Conservation (phyloP, 2,329 filamentous ascomycete genomes). For the Colletotrichum somersetense region DNA sequence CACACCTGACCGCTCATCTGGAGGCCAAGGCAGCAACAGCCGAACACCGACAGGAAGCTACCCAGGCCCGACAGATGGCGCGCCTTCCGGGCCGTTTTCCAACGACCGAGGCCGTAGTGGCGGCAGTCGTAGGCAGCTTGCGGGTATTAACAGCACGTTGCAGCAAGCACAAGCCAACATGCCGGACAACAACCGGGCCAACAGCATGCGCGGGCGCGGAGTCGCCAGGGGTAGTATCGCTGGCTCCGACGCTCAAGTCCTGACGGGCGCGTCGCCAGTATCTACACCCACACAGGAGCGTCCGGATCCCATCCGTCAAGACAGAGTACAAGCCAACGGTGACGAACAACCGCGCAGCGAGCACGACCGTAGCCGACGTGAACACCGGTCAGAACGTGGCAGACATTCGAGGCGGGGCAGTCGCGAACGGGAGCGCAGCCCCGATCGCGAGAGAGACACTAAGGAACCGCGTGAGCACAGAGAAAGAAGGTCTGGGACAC, state of each 20-base stretch:
- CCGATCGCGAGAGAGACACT: constrained; percentile 59
- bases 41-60: constrained; percentile 38
- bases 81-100: constrained; percentile 46
- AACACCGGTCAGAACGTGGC: constrained; percentile 57
- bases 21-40: constrained; percentile 13
- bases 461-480: constrained; percentile 61
- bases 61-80: constrained; percentile 21
- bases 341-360: constrained; percentile 55
- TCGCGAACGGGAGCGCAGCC: constrained; percentile 61
- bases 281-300: constrained; percentile 64
- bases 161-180: constrained; percentile 63
- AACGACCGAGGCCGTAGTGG: constrained; percentile 55
- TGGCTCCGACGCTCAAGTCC: constrained; percentile 68
- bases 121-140: constrained; percentile 62
- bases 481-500: constrained; percentile 55
- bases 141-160: constrained; percentile 70
- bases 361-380: constrained; percentile 59
- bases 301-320: constrained; percentile 58
- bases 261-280: constrained; percentile 66
- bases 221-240: constrained; percentile 59
- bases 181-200: constrained; percentile 53
- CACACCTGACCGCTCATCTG: constrained; percentile 49
- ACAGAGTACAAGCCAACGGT: constrained; percentile 51
- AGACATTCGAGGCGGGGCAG: constrained; percentile 56
- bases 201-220: constrained; percentile 51